Evolutionary conservation across 305 asterid genomes (phyloP).

Genomic region (Fraxinus paxiana): DNA sequence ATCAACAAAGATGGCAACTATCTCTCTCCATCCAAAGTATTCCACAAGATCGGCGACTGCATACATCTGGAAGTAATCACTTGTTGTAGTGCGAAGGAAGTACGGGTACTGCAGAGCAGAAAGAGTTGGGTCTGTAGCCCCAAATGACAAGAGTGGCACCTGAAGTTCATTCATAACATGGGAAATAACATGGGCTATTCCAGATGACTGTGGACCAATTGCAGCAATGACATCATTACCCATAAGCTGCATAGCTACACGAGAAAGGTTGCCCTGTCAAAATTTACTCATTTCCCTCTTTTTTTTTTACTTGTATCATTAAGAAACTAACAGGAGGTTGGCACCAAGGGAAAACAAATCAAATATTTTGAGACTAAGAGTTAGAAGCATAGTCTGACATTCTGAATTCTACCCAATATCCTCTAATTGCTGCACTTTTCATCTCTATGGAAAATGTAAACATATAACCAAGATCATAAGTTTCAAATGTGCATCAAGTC

Average conservation of each 20-base stretch:
- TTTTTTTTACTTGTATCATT: not conserved
- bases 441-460: not conserved
- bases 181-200: constrained; percentile 66
- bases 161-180: constrained; percentile 58
- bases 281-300: constrained; percentile 8
- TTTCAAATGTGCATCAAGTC: not conserved
- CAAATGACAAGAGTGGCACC: constrained; percentile 69
- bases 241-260: constrained; percentile 68
- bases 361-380: not conserved
- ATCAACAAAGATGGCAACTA: constrained; percentile 62
- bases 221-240: constrained; percentile 61
- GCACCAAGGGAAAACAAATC: not conserved
- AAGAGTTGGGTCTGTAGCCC: constrained; percentile 87
- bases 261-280: constrained; percentile 31
- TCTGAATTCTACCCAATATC: not conserved
- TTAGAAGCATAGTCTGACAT: not conserved
- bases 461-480: not conserved
- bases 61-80: constrained; percentile 67
- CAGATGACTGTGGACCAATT: constrained; percentile 81
- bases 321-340: not conserved
- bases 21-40: constrained; percentile 62
- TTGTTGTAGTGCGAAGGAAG: constrained; percentile 66
- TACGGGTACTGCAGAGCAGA: constrained; percentile 68
- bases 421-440: not conserved
- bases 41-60: constrained; percentile 62